Percentiles rank a stretch among this genome's conserved stretches.
These are phyloP conservation scores for Zasmidium angulare DNA, from an alignment of 2,329 filamentous ascomycete genomes.

Conservation along the genomic window DNA sequence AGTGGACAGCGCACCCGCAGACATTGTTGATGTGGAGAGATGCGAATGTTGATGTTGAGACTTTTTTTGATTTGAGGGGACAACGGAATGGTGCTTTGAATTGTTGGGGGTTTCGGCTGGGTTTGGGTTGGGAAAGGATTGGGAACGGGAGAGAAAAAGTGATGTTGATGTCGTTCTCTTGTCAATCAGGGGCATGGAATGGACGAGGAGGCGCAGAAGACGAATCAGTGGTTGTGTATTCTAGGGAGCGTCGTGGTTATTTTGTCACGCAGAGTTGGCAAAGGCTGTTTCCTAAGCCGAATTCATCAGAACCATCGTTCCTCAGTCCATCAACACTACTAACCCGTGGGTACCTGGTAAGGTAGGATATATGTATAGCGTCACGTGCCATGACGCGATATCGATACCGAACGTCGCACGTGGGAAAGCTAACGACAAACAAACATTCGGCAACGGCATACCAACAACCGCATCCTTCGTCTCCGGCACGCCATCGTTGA, in stretches of 20 bases:
- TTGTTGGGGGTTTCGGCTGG: not conserved
- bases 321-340: too few species aligned
- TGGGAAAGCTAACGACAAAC: not conserved
- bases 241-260: not conserved
- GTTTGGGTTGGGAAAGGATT: not conserved
- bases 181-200: too few species aligned
- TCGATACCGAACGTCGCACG: not conserved
- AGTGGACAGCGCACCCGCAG: not conserved
- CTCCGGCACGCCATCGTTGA: too few species aligned
- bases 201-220: not conserved
- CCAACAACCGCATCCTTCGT: not conserved
- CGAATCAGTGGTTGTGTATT: not conserved
- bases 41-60: not conserved
- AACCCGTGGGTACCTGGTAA: too few species aligned
- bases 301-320: too few species aligned
- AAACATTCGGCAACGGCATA: not conserved
- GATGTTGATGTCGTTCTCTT: not conserved
- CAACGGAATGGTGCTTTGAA: not conserved
- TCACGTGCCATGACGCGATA: constrained; percentile 1
- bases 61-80: not conserved
- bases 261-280: constrained; percentile 14
- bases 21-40: not conserved
- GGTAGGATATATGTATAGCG: not conserved
- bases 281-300: constrained; percentile 15
- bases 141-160: not conserved